A percentile compares a stretch with the other conserved stretches of the same genome.
Evolutionary conservation across 805 yeast genomes (phyloP).

Genomic region (Brettanomyces sp.): DNA sequence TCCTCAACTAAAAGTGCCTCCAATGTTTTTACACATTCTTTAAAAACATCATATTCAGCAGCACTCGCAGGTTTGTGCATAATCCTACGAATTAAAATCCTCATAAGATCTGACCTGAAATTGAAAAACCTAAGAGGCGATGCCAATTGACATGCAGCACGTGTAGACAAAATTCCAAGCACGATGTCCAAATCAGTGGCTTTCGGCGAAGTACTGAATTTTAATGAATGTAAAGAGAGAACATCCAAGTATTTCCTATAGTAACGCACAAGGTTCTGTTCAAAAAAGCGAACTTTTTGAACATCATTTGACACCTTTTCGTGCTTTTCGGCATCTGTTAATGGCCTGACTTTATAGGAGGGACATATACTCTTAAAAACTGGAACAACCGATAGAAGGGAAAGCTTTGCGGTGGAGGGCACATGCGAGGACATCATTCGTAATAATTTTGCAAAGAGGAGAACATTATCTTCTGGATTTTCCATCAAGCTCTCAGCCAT

Average conservation of each 20-base stretch:
- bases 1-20: constrained; percentile 72
- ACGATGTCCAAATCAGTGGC: constrained; percentile 27
- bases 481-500: constrained; percentile 71
- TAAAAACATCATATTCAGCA: constrained; percentile 40
- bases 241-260: constrained; percentile 60
- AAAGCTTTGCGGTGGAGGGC: constrained; percentile 55
- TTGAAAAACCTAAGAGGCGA: constrained; percentile 70
- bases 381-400: constrained; percentile 72
- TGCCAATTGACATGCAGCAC: constrained; percentile 72
- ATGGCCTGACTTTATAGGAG: constrained; percentile 74
- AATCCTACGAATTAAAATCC: constrained; percentile 57
- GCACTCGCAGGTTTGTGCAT: constrained; percentile 46
- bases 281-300: constrained; percentile 66
- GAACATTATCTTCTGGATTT: constrained; percentile 80
- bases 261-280: constrained; percentile 62
- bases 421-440: constrained; percentile 64
- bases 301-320: constrained; percentile 83
- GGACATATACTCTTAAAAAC: constrained; percentile 83
- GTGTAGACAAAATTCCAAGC: constrained; percentile 52
- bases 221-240: constrained; percentile 30
- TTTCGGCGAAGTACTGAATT: constrained; percentile 23
- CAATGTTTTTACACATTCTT: constrained; percentile 51
- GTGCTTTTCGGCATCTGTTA: constrained; percentile 69
- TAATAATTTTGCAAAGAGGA: constrained; percentile 54
- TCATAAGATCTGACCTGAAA: constrained; percentile 64